Conservation (phyloP, 371 early-diverging fungal genomes). For the Apophysomyces sp. region DNA sequence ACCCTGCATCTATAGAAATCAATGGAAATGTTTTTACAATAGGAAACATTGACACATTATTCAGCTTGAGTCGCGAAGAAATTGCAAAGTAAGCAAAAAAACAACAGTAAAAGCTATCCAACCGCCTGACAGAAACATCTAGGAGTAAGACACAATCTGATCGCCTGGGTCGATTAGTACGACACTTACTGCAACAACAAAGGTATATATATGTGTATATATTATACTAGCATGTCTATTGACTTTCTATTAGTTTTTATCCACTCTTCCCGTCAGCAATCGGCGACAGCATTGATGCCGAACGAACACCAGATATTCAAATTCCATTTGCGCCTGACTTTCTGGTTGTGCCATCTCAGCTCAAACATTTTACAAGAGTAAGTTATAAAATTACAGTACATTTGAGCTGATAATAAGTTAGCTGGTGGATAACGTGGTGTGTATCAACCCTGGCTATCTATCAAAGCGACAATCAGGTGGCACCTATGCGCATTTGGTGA, state of each 20-base stretch:
- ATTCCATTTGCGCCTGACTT: slow-evolving; percentile 73
- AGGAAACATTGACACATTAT: slow-evolving; percentile 70
- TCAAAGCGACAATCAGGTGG: slow-evolving; percentile 68
- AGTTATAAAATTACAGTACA: background rate
- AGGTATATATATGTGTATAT: slow-evolving; percentile 30
- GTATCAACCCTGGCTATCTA: slow-evolving; percentile 81
- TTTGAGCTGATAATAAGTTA: slow-evolving; percentile 1
- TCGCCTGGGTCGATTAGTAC: slow-evolving; percentile 62
- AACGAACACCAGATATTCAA: slow-evolving; percentile 44
- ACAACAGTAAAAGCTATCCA: background rate
- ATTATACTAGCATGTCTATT: background rate
- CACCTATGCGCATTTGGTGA: slow-evolving; percentile 70
- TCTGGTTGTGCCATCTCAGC: slow-evolving; percentile 70
- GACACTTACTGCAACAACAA: slow-evolving; percentile 79
- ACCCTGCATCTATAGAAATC: slow-evolving; percentile 79
- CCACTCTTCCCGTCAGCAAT: slow-evolving; percentile 75
- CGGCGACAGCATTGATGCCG: slow-evolving; percentile 59
- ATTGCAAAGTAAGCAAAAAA: slow-evolving; percentile 41
- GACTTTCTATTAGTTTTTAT: slow-evolving; percentile 61
- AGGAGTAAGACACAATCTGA: slow-evolving; percentile 39
- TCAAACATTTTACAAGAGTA: slow-evolving; percentile 65
- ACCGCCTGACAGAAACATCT: slow-evolving; percentile 10
- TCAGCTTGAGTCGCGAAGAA: slow-evolving; percentile 67
- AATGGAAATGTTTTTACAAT: slow-evolving; percentile 80
- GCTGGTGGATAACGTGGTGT: slow-evolving; percentile 63